A percentile compares a stretch with the other conserved stretches of the same genome.
phyloP scores from a whole-genome alignment of 2,329 filamentous ascomycete genomes.

The Didymella pomorum region DNA sequence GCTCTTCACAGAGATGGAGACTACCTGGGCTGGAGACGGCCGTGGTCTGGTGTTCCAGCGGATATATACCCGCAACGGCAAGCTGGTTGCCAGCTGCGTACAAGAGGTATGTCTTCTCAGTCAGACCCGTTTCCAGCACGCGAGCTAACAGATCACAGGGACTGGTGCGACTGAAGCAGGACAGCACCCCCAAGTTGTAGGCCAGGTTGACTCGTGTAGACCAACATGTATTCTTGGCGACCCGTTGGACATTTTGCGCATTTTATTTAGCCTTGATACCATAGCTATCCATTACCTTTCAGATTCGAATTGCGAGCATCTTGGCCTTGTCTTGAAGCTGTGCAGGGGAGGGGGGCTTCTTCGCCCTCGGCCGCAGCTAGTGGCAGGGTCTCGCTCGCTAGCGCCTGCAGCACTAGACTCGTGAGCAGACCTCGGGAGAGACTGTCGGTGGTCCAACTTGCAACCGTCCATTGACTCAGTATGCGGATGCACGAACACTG shows the following conservation, averaged over 20 bases:
- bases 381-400: conserved; percentile 12
- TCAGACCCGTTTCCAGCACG: background rate
- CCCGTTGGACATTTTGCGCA: background rate
- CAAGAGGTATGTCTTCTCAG: conserved; percentile 68
- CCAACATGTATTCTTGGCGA: background rate
- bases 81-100: conserved; percentile 77
- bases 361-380: conserved; percentile 13
- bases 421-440: conserved; percentile 4
- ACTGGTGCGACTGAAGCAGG: conserved; percentile 21
- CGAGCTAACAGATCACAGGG: conserved; percentile 15
- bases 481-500: conserved; percentile 3
- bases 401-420: background rate
- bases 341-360: conserved; percentile 6
- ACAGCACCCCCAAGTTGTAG: conserved; percentile 21
- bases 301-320: background rate
- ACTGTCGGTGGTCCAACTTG: conserved; percentile 10
- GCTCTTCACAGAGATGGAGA: conserved; percentile 83
- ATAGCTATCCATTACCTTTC: background rate
- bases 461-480: conserved; percentile 13
- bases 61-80: conserved; percentile 75
- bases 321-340: conserved; percentile 2
- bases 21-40: conserved; percentile 80
- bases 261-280: conserved; percentile 13
- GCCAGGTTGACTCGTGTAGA: background rate
- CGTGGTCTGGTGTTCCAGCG: conserved; percentile 78